Conservation (phyloP, 1,284 basidiomycete species). For the Gymnopus androsaceus region DNA sequence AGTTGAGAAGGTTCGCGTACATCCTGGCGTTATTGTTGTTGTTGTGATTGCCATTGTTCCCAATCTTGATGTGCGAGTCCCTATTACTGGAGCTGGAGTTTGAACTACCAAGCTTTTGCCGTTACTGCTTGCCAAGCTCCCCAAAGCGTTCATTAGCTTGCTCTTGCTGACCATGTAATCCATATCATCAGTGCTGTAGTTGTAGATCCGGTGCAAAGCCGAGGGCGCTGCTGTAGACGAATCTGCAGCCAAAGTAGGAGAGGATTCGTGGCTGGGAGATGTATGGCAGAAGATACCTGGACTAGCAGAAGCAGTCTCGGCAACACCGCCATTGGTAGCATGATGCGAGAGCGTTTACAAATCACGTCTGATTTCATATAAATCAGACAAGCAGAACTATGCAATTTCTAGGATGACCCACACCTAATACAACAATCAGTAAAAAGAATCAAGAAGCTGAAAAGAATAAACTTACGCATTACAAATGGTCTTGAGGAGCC, state of each 20-base stretch:
- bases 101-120: background rate
- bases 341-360: constrained; percentile 74
- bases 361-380: constrained; percentile 87
- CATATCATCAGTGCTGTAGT: constrained; percentile 38
- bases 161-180: constrained; percentile 48
- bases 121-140: constrained; percentile 21
- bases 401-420: constrained; percentile 68
- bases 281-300: constrained; percentile 73
- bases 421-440: constrained; percentile 32
- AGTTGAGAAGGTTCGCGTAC: constrained; percentile 33
- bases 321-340: constrained; percentile 32
- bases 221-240: constrained; percentile 46
- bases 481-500: constrained; percentile 91
- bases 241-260: constrained; percentile 66
- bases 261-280: constrained; percentile 60
- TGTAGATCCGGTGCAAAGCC: constrained; percentile 55
- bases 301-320: constrained; percentile 69
- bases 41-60: background rate
- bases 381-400: constrained; percentile 78
- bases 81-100: too few relatives aligned
- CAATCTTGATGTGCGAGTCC: too few relatives aligned
- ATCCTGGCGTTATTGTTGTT: constrained; percentile 6
- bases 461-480: constrained; percentile 68
- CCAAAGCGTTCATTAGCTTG: constrained; percentile 66
- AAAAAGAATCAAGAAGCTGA: constrained; percentile 25